These are phyloP conservation scores for Tulasnella sp. DNA, from an alignment of 768 basidiomycete species.

Conservation along the genomic window DNA sequence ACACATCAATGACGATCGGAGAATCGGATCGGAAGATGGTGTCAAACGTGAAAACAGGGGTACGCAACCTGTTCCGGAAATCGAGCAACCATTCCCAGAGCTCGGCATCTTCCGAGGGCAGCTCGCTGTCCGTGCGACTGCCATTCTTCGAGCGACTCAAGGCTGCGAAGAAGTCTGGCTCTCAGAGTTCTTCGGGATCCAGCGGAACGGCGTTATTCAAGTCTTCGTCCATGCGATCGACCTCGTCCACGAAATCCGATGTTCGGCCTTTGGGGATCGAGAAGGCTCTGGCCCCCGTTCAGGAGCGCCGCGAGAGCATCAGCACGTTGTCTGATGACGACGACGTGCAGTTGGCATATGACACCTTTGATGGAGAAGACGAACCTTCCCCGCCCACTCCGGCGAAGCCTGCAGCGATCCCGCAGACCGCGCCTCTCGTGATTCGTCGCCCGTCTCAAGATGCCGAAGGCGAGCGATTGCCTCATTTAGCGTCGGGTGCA, in stretches of 20 bases:
- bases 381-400: background rate
- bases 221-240: background rate
- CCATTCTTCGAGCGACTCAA: slow-evolving; percentile 24
- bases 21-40: slow-evolving; percentile 12
- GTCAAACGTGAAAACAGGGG: slow-evolving; percentile 6
- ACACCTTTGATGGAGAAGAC: background rate
- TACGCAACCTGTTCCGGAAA: background rate
- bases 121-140: background rate
- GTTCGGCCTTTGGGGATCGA: background rate
- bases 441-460: background rate
- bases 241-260: background rate
- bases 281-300: background rate
- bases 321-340: background rate
- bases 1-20: slow-evolving; percentile 18
- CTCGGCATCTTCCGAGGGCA: background rate
- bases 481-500: background rate
- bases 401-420: background rate
- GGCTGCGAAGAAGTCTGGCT: slow-evolving; percentile 2
- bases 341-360: background rate
- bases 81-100: background rate
- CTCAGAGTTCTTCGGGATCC: background rate
- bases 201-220: slow-evolving; percentile 1
- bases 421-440: background rate
- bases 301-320: slow-evolving; percentile 9
- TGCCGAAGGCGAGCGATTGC: background rate